Evolutionary conservation across 768 basidiomycete species (phyloP), one percentile per base, ranked within the genome.

Genomic region (Suillus occidentalis): DNA sequence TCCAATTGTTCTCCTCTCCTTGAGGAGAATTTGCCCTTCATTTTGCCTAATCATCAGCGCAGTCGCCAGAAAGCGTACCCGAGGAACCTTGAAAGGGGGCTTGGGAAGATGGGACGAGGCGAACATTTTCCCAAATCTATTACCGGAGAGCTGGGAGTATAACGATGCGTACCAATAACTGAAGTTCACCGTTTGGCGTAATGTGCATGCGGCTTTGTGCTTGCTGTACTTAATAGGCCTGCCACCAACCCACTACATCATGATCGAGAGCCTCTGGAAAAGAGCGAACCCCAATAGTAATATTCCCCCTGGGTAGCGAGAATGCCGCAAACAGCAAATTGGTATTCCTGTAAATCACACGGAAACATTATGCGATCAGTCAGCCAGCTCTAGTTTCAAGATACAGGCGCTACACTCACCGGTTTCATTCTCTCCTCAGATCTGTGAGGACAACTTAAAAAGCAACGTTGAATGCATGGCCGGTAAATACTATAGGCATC

Each of bases 131-230:
- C 53, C 53, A 36, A 34, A 55, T 55, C 31, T 34, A 55, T 34
- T 20, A 55, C 31, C 31, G 18, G 18, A 34, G 34, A 55, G 31
- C 20, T 34, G 10, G 10, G 18, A 18, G 18, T 55, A 34, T 34
- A 18, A 34, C 18, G 52, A n/a, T 55, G 53, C 53, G 20, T 55
- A 34, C 53, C 53, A 34, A 55, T 55, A n/a, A 12, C 20, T 12
- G 52, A 53, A 31, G 52, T 53, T 53, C 28, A 55, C 34, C 34
- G 20, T 55, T 55, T 36, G 31, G 3, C 12, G 20, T n/a, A 18
- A 55, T 55, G 53, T 53, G 18, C 52, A 53, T 53, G 31, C 31
- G 9, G 52, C 52, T 53, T 34, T 53, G 52, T 55, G 31, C 53
- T 55, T 55, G 31, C 31, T 55, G 53, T 55, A 55, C 53, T 55